Evolutionary conservation across 2,329 filamentous ascomycete species (phyloP).

Genomic region (Colletotrichum musicola): DNA sequence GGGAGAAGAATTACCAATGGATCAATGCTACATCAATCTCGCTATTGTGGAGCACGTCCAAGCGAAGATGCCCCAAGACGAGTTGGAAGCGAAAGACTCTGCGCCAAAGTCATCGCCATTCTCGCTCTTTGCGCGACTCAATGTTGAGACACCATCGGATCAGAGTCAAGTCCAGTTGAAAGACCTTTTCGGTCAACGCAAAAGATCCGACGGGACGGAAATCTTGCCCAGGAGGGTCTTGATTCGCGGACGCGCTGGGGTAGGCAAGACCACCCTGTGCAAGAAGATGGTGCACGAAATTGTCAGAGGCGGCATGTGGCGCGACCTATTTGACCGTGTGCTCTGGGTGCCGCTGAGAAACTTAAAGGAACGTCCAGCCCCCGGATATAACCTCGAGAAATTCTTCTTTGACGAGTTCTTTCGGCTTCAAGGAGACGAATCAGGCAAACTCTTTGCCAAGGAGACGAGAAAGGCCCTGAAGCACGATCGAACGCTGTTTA

Average conservation of each 20-base stretch:
- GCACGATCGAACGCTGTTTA: neutral
- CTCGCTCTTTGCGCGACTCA: neutral
- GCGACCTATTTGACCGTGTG: slow-evolving; percentile 46
- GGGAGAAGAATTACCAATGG: slow-evolving; percentile 48
- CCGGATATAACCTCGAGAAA: neutral
- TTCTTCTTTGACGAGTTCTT: slow-evolving; percentile 1
- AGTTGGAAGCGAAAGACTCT: neutral
- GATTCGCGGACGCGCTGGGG: slow-evolving; percentile 50
- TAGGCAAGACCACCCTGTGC: slow-evolving; percentile 55
- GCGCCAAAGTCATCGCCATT: neutral
- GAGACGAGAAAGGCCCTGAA: neutral
- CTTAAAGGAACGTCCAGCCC: slow-evolving; percentile 34
- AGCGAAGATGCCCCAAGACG: neutral
- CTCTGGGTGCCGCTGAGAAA: slow-evolving; percentile 52
- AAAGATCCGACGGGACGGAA: neutral
- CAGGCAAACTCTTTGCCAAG: neutral
- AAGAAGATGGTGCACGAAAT: slow-evolving; percentile 54
- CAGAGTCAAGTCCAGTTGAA: neutral
- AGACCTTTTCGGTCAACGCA: neutral
- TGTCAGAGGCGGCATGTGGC: slow-evolving; percentile 41
- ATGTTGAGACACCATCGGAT: neutral
- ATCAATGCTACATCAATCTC: slow-evolving; percentile 56
- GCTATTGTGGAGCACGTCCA: slow-evolving; percentile 47
- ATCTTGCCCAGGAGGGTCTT: slow-evolving; percentile 28
- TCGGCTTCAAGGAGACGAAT: neutral